phyloP scores from a whole-genome alignment of 768 basidiomycete genomes.

The Suillus americanus region DNA sequence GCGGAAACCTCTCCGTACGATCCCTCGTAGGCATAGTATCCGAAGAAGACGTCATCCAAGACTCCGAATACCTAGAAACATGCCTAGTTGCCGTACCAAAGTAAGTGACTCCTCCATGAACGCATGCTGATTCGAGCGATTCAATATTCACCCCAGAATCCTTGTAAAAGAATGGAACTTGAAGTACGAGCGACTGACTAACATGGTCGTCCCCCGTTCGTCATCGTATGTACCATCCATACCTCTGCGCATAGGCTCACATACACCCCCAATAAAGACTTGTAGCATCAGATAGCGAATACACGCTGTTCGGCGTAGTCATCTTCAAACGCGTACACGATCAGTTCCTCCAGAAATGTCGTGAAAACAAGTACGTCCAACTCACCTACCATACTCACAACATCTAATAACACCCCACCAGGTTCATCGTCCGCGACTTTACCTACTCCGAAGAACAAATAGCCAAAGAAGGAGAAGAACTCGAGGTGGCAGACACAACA shows the following conservation, averaged over 20 bases:
- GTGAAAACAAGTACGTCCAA: constrained; percentile 82
- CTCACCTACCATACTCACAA: not conserved
- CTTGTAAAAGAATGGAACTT: constrained; percentile 83
- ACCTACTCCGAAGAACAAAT: constrained; percentile 82
- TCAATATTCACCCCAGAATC: constrained; percentile 47
- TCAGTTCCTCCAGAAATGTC: constrained; percentile 89
- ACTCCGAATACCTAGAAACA: constrained; percentile 94
- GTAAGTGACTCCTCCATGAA: constrained; percentile 44
- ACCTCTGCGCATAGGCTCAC: constrained; percentile 11
- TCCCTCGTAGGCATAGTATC: constrained; percentile 84
- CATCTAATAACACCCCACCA: constrained; percentile 28
- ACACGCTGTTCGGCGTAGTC: constrained; percentile 78
- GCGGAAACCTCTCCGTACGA: constrained; percentile 93
- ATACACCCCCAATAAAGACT: constrained; percentile 41
- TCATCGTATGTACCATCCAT: constrained; percentile 57
- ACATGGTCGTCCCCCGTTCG: constrained; percentile 93
- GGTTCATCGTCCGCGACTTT: constrained; percentile 95
- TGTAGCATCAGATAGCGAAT: constrained; percentile 87
- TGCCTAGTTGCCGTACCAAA: constrained; percentile 91
- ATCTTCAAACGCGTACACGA: constrained; percentile 91
- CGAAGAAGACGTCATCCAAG: constrained; percentile 76
- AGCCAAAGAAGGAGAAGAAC: constrained; percentile 76
- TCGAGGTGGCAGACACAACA: constrained; percentile 74
- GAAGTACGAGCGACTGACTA: constrained; percentile 83
- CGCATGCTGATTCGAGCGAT: constrained; percentile 8